Evolutionary conservation across 805 yeast genomes (phyloP).

Genomic region (Candida nemodendra): DNA sequence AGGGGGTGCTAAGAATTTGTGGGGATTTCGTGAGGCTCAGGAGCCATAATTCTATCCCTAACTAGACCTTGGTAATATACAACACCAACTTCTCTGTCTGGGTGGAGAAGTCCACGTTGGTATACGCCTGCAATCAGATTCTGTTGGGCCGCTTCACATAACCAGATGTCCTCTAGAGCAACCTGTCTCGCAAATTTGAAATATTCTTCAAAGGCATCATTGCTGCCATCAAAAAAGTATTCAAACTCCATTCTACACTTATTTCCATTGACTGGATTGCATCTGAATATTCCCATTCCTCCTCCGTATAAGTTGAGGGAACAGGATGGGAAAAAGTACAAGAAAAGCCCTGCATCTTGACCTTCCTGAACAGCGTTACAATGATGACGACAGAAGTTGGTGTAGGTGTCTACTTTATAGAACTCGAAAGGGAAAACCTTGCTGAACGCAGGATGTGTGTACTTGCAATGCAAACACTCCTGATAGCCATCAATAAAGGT

Average conservation of each 20-base stretch:
- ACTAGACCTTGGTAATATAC: slow-evolving; percentile 22
- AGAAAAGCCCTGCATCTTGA: slow-evolving; percentile 23
- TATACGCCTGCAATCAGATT: slow-evolving; percentile 26
- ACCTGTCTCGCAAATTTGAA: slow-evolving; percentile 33
- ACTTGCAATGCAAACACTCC: slow-evolving; percentile 30
- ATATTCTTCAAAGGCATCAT: slow-evolving; percentile 29
- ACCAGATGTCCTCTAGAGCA: slow-evolving; percentile 30
- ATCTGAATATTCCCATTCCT: slow-evolving; percentile 31
- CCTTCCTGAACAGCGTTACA: slow-evolving; percentile 18
- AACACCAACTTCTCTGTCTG: slow-evolving; percentile 28
- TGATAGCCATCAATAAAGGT: slow-evolving; percentile 30
- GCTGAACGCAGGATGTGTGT: slow-evolving; percentile 29
- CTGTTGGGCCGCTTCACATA: slow-evolving; percentile 31
- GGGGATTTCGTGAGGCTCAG: neutral
- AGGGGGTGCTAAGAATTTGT: slow-evolving; percentile 1
- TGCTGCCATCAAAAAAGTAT: slow-evolving; percentile 28
- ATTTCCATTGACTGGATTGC: slow-evolving; percentile 27
- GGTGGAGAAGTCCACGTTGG: slow-evolving; percentile 28
- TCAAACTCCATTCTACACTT: slow-evolving; percentile 32
- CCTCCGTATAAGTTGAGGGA: slow-evolving; percentile 30
- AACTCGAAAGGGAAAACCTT: slow-evolving; percentile 28
- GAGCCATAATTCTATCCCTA: slow-evolving; percentile 19
- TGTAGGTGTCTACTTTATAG: slow-evolving; percentile 26
- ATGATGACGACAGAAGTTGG: slow-evolving; percentile 29
- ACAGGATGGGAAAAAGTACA: slow-evolving; percentile 31